Base-by-base conservation (phyloP, 1,139 yeast species). In the Candida labiduridarum region DNA sequence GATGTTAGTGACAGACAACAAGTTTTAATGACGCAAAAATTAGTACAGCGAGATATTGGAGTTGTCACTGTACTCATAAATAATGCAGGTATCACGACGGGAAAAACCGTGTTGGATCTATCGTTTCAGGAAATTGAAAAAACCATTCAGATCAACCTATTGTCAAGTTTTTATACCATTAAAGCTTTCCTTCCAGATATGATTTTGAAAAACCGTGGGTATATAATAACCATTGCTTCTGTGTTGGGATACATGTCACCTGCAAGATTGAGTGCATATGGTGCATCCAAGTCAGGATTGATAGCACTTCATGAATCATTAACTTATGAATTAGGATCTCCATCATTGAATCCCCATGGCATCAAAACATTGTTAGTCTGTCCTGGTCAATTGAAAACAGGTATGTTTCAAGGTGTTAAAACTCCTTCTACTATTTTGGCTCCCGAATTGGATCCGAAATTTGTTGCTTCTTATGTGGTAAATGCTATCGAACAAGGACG, bases 261-360 rank as follows among this genome's bases (percentile, higher is more conserved):
- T 0, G 94, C 96, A 6, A 72, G 85, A 33, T 72, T 89, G 50
- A 81, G 88, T 57, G 89, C 89, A 0, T 92, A 92, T 60, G 96
- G 97, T 0, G 96, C 97, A 0, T 82, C 96, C 8, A 92, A 92
- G 65, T 86, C 96, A 0, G 97, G 96, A 0, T 67, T 89, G 30
- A 79, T 92, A 48, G 91, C 95, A 0, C 69, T 91, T 44, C 97
- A 92, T 63, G 96, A 89, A 62, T 84, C 94, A 0, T 70, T 92
- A 39, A 83, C 90, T 0, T 82, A 83, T 56, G 96, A 89, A 62
- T 64, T 89, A 36, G 85, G 85, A 0, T 72, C 80, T 0, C 85
- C 85, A 0, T 68, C 78, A 4, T 56, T 75, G 38, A 70, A 68
- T 49, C 65, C 68, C 0, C 67, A 69, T 6, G 89, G 89, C 1